Evolutionary conservation across 306 rosid genomes (phyloP), one percentile per base, ranked within the genome.

Genomic region (Neltuma alba): DNA sequence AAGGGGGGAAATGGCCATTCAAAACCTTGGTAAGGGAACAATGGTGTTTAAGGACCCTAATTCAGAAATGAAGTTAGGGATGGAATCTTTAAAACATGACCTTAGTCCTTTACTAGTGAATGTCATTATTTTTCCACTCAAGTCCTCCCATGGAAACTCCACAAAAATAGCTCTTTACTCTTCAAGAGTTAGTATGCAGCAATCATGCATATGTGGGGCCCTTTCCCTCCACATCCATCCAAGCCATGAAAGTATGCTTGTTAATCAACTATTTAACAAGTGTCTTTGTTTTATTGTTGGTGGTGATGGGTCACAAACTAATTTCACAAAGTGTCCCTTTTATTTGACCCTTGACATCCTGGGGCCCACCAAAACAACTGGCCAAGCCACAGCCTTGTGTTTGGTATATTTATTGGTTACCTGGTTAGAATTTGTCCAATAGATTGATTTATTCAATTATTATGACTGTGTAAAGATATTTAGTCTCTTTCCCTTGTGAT

Each of bases 351-450:
- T 67, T 60, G 60, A 41, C 75, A 61, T 77, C 5, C 1, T 27
- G 20, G 87, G 81, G 20, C 74, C 84, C 82, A 40, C 36, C 60
- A 36, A 68, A 75, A 75, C 87, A 84, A 70, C 55, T 81, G 89
- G 84, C 76, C 72, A 52, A 76, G 9, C 25, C 33, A 10, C 36
- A 70, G 85, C 80, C 84, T 80, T 38, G 73, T 67, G 31, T 86
- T 86, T 76, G 65, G 74, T 80, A 61, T 10, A 69, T 74, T 13
- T 31, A 20, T 23, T 65, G 38, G 21, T 21, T 74, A 55, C 45
- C 8, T 60, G 41, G 28, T 48, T 65, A 44, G 60, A 78, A 78
- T 65, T 47, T 40, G 79, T 31, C 41, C 78, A n/a, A 7, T 27
- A 23, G 68, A 57, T 73, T 50, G 65, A 63, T 50, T 40, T 76